Base-by-base conservation (phyloP, 805 yeast species). In the Saccharomycopsis sp. region DNA sequence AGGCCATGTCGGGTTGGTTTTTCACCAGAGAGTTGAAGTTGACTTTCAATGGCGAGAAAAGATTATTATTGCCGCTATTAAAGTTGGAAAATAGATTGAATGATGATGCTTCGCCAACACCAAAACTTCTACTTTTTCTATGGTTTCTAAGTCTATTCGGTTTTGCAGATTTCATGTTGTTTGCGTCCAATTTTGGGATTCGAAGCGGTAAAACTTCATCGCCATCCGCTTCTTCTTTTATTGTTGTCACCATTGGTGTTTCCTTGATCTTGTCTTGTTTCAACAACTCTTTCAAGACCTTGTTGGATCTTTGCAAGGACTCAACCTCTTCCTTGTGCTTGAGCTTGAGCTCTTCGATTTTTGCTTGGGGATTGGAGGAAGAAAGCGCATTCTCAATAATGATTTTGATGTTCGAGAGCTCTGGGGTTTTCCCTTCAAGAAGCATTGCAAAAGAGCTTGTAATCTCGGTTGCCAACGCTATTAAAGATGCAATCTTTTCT, bases 91-190 rank as follows among this genome's bases (percentile, higher is more conserved):
- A n/a, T n/a, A n/a, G n/a, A n/a, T n/a, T n/a, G n/a, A n/a, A n/a
- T n/a, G n/a, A n/a, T n/a, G n/a, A n/a, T n/a, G n/a, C n/a, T 15
- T 43, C 47, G 21, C 47, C 47, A 20, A 43, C 30, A 1, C 47
- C 47, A 35, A 43, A 43, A 30, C 40, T 33, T 40, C 47, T 39
- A 18, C 45, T 40, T 31, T 43, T 43, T 30, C 47, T 19, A 25
- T 43, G 47, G 21, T 34, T 9, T 36, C 32, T 43, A 23, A 29
- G 40, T 34, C 20, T 43, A 23, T 35, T 36, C 9, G 30, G 38
- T 20, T 29, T 32, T 9, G 44, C 34, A 3, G 47, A 43, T 23
- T 40, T 43, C 47, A 43, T 40, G 15, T 15, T 30, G 10, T 35
- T 18, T 8, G 30, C 9, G 15, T 9, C 19, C 25, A 25, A 31